Conservation (phyloP, 495 filamentous ascomycete species). For the Wilcoxina mikolae region DNA sequence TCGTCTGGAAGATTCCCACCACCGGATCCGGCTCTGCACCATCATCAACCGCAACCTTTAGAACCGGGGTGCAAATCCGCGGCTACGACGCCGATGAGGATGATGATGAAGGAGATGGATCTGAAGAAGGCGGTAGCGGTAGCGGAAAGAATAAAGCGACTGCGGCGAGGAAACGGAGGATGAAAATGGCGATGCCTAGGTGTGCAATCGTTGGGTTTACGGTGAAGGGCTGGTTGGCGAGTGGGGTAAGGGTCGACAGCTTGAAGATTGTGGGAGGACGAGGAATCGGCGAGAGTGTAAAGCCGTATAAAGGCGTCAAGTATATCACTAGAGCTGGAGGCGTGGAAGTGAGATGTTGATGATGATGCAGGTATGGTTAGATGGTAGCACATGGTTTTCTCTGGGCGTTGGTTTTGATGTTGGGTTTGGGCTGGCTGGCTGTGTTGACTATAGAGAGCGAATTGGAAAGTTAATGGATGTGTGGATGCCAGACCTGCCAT, state of each 20-base stretch:
- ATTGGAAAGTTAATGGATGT: no score
- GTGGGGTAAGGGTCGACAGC: constrained; percentile 85
- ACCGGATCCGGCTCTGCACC: constrained; percentile 45
- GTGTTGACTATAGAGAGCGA: no score
- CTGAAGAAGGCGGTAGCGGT: constrained; percentile 36
- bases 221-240: constrained; percentile 88
- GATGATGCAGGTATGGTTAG: no score
- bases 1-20: constrained; percentile 74
- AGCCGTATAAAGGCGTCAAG: constrained; percentile 96
- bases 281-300: constrained; percentile 74
- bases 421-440: no score
- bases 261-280: constrained; percentile 70
- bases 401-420: no score
- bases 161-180: constrained; percentile 37
- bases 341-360: constrained; percentile 59
- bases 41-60: constrained; percentile 43
- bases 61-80: constrained; percentile 23
- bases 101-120: constrained; percentile 32
- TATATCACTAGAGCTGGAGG: constrained; percentile 83
- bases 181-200: constrained; percentile 77
- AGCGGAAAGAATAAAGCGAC: constrained; percentile 38
- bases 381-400: no score
- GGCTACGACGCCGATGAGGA: constrained; percentile 46
- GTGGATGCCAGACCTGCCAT: no score
- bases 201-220: constrained; percentile 77